phyloP scores from a whole-genome alignment of 2,329 filamentous ascomycete genomes.

The Berkeleyomyces basicola region DNA sequence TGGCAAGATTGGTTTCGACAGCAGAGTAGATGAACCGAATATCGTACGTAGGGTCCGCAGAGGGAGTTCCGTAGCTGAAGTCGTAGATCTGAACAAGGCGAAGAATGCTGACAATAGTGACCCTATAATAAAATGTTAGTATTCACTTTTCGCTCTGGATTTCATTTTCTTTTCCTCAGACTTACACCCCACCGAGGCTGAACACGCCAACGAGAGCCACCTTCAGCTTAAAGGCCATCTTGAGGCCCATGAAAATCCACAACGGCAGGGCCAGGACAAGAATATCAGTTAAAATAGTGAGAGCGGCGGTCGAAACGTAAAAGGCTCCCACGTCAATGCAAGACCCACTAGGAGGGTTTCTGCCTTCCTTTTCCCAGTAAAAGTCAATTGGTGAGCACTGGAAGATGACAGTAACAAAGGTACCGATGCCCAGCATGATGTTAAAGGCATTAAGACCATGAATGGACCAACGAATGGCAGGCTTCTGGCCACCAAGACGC shows the following conservation, averaged over 20 bases:
- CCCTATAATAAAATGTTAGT: constrained; percentile 16
- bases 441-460: constrained; percentile 22
- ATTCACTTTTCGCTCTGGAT: not conserved
- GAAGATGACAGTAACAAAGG: constrained; percentile 24
- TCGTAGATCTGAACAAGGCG: constrained; percentile 19
- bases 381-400: constrained; percentile 24
- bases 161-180: not conserved
- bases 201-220: constrained; percentile 26
- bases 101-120: constrained; percentile 20
- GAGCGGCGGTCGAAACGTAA: constrained; percentile 22
- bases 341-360: constrained; percentile 16
- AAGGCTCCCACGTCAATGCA: constrained; percentile 21
- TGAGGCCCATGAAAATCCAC: constrained; percentile 25
- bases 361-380: constrained; percentile 18
- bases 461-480: constrained; percentile 19
- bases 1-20: constrained; percentile 24
- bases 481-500: constrained; percentile 24
- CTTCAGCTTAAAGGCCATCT: constrained; percentile 24
- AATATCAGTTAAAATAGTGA: constrained; percentile 27
- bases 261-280: constrained; percentile 25
- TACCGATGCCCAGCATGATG: constrained; percentile 20
- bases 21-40: constrained; percentile 21
- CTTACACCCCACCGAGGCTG: constrained; percentile 23
- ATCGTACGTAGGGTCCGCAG: constrained; percentile 18
- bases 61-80: constrained; percentile 8